These are phyloP conservation scores for Didymella keratinophila DNA, from an alignment of 2,329 filamentous ascomycete species.

Conservation along the genomic window DNA sequence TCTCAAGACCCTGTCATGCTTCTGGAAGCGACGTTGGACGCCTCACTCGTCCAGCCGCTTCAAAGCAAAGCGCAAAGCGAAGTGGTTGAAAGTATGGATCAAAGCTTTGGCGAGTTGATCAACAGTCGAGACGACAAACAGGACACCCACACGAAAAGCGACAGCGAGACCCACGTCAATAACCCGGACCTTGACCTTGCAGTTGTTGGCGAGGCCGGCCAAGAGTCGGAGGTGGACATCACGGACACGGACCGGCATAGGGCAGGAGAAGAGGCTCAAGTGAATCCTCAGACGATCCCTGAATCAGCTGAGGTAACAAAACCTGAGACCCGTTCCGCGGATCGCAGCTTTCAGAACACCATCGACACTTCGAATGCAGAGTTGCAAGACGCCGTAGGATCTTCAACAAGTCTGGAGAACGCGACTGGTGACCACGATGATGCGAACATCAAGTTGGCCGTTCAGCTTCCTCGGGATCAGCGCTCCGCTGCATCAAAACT, in stretches of 20 bases:
- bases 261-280: constrained; percentile 9
- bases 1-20: neutral
- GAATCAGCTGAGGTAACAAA: neutral
- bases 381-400: neutral
- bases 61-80: neutral
- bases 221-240: neutral
- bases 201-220: neutral
- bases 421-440: neutral
- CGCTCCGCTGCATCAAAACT: neutral
- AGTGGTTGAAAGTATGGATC: neutral
- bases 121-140: neutral
- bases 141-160: neutral
- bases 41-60: neutral
- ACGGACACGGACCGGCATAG: constrained; percentile 6
- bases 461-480: neutral
- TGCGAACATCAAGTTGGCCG: neutral
- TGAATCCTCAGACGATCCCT: constrained; percentile 3
- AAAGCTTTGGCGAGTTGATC: neutral
- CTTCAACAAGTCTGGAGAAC: neutral
- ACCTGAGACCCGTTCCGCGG: neutral
- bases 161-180: neutral
- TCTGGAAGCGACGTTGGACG: neutral
- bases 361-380: neutral
- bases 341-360: neutral
- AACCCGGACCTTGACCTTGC: neutral